phyloP scores from a whole-genome alignment of 306 rosid genomes.

The Urtica urens region DNA sequence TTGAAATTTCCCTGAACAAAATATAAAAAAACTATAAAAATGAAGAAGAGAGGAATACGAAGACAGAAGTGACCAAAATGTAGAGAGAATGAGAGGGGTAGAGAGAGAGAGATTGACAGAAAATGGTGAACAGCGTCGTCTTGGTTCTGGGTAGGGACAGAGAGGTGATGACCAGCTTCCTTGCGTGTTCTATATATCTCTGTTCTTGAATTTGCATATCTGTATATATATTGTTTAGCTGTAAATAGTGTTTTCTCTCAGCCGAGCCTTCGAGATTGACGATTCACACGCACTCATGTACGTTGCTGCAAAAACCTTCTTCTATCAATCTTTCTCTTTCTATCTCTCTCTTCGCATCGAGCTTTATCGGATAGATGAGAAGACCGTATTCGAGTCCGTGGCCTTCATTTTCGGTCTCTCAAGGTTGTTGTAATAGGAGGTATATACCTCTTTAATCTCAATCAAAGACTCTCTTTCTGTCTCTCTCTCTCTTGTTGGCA shows the following conservation, averaged over 20 bases:
- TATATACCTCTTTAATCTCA: too few relatives aligned
- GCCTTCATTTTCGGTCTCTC: too few relatives aligned
- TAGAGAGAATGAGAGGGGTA: background rate
- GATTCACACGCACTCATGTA: background rate
- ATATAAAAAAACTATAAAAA: background rate
- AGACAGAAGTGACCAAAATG: background rate
- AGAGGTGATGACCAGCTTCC: slow-evolving; percentile 1
- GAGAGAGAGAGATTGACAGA: background rate
- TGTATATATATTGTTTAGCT: too few relatives aligned
- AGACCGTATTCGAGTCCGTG: too few relatives aligned
- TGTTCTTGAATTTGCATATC: background rate
- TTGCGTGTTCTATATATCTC: background rate
- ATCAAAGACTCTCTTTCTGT: too few relatives aligned
- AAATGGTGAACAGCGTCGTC: background rate
- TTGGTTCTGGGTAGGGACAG: slow-evolving; percentile 18
- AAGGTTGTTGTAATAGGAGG: too few relatives aligned
- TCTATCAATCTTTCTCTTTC: background rate
- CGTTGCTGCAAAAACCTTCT: background rate
- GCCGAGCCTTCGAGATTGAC: background rate
- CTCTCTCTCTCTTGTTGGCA: too few relatives aligned
- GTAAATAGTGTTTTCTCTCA: background rate
- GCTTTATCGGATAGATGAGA: too few relatives aligned
- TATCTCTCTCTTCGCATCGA: too few relatives aligned
- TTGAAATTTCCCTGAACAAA: too few relatives aligned
- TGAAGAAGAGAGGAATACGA: background rate